Evolutionary conservation across 345 rosid genomes (phyloP), one percentile per base, ranked within the genome.

Genomic region (Aquilaria yunnanensis): DNA sequence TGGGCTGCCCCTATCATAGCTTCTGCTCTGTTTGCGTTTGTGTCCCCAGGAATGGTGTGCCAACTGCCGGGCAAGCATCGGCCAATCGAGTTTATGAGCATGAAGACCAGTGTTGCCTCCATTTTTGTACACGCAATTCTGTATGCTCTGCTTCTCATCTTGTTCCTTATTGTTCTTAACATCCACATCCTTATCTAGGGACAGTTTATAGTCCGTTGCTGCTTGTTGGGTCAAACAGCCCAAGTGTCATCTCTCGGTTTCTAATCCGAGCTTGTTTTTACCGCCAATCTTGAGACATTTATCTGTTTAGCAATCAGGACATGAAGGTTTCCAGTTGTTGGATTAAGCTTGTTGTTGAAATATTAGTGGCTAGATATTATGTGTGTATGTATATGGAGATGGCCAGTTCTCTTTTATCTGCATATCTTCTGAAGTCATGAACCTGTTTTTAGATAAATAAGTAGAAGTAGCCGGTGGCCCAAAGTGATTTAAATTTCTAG

Each of bases 1-100:
- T 93, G 98, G 98, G 98, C 92, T 23, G 90, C 85, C 74, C 88
- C 97, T 1, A 66, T 93, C 62, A 88, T 90, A 57, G 97, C 97
- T 9, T 72, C 96, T 2, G 98, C 96, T n/a, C 74, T 93, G 59
- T 93, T 90, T 37, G 92, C 87, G 11, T 84, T 93, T 67, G 62
- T 90, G 23, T 81, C 88, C 14, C 98, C 98, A 7, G 96, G 96
- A 16, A 12, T 83, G 66, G 66, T 90, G 52, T 48, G 90, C 3
- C 97, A 90, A 63, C 79, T 90, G 63, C 97, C 96, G 0, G 97
- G 86, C 11, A 90, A 72, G 78, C 75, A 83, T 43, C 74, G 76
- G 29, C 87, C 96, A 2, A 59, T 90, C 10, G 95, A 76, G 63
- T 86, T 86, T 75, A 72, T 88, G 82, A 90, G 80, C 80, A 88